Conservation (phyloP, 23 red algal genomes). For the Cyanidium caldarium region DNA sequence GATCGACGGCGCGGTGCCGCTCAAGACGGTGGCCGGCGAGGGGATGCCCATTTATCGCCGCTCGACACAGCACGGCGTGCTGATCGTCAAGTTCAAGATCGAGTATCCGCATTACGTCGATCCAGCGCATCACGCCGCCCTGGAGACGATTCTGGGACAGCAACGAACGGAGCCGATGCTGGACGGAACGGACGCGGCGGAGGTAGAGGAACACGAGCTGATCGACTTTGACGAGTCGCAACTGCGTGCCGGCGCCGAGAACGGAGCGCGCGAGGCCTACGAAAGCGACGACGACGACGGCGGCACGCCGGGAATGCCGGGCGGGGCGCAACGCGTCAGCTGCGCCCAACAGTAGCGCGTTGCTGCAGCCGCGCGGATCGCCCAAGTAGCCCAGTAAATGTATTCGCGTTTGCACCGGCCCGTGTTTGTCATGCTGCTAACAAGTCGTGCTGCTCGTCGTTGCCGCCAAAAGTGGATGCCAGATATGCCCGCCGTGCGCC, state of each 20-base stretch:
- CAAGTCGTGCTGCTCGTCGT: too few relatives aligned
- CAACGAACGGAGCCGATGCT: slow-evolving; percentile 13
- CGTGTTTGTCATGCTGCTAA: too few relatives aligned
- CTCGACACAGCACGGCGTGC: slow-evolving; percentile 46
- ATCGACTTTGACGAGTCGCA: slow-evolving; percentile 58
- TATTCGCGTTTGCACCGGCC: too few relatives aligned
- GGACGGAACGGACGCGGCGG: slow-evolving; percentile 8
- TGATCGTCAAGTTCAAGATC: slow-evolving; percentile 85
- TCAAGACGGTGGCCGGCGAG: slow-evolving; percentile 84
- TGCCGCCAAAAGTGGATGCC: too few relatives aligned
- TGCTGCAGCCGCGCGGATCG: too few relatives aligned
- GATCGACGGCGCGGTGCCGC: slow-evolving; percentile 32
- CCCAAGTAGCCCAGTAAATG: too few relatives aligned
- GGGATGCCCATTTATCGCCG: slow-evolving; percentile 92
- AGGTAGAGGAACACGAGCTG: slow-evolving; percentile 44
- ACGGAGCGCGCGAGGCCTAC: neutral
- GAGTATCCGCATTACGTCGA: slow-evolving; percentile 35
- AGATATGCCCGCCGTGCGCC: too few relatives aligned
- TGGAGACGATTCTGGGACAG: slow-evolving; percentile 62
- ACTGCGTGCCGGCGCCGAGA: neutral
- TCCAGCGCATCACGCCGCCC: slow-evolving; percentile 12
- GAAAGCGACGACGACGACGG: slow-evolving; percentile 1
- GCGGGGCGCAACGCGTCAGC: neutral
- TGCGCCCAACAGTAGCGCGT: neutral
- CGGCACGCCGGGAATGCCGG: neutral